Evolutionary conservation across 768 basidiomycete genomes (phyloP).

Genomic region (Russula earlei): DNA sequence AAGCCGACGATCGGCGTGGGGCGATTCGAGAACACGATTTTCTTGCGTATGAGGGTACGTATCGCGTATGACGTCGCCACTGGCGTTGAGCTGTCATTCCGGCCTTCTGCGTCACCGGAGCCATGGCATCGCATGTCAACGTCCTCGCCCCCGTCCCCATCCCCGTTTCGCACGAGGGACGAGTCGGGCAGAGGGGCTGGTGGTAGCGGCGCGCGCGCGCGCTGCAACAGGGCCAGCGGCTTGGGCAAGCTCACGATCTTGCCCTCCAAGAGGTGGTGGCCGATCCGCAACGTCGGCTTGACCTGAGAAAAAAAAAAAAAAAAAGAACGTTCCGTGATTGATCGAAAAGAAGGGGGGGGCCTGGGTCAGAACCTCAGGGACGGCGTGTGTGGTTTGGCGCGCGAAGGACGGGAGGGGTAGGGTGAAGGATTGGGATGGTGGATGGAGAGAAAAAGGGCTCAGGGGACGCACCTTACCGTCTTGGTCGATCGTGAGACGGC

Average conservation of each 20-base stretch:
- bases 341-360: no score
- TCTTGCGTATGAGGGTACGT: slow-evolving; percentile 64
- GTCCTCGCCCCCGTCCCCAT: slow-evolving; percentile 5
- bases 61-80: slow-evolving; percentile 29
- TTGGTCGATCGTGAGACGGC: slow-evolving; percentile 60
- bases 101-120: no score
- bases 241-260: slow-evolving; percentile 67
- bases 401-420: not conserved
- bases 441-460: slow-evolving; percentile 20
- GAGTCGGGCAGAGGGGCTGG: not conserved
- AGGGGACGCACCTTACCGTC: slow-evolving; percentile 32
- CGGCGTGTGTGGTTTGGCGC: no score
- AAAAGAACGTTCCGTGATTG: no score
- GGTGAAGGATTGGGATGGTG: no score
- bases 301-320: slow-evolving; percentile 35
- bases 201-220: slow-evolving; percentile 23
- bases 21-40: slow-evolving; percentile 75
- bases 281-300: slow-evolving; percentile 72
- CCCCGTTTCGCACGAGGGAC: not conserved
- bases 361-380: no score
- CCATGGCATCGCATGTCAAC: slow-evolving; percentile 13
- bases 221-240: slow-evolving; percentile 70
- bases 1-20: slow-evolving; percentile 59
- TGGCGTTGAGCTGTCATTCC: not conserved
- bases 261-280: slow-evolving; percentile 87